Evolutionary conservation across 2,329 filamentous ascomycete species (phyloP).

Genomic region (Verticillium zaregamsianum): DNA sequence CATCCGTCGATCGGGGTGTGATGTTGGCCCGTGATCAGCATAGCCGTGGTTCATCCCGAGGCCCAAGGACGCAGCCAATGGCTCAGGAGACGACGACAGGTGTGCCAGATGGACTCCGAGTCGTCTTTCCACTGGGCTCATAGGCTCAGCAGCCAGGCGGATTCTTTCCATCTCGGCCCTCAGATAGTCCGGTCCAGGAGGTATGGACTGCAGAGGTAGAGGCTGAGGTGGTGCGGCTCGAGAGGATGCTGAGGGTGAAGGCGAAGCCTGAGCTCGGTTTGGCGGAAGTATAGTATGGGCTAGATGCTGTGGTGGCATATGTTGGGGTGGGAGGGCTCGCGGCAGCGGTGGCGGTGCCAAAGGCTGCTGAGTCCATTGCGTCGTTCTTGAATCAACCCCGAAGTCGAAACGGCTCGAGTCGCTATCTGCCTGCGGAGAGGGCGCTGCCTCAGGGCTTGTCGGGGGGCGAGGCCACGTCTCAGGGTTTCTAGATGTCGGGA

Average conservation of each 20-base stretch:
- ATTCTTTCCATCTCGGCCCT: not conserved
- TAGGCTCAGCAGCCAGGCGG: not conserved
- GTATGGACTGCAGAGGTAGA: not conserved
- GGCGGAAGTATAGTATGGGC: not conserved
- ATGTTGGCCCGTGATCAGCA: not conserved
- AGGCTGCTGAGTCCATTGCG: not conserved
- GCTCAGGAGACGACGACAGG: not conserved
- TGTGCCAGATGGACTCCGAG: not conserved
- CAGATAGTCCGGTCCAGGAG: not conserved
- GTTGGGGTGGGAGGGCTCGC: not conserved
- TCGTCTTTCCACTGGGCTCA: not conserved
- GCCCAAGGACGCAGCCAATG: not conserved
- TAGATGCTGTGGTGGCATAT: not conserved
- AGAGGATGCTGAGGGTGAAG: not conserved
- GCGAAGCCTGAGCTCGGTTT: not conserved
- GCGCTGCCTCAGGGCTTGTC: not conserved
- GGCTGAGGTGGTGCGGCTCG: not conserved
- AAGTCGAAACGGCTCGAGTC: constrained; percentile 1
- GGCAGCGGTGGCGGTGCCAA: not conserved
- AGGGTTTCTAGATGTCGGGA: not conserved
- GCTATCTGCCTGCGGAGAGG: not conserved
- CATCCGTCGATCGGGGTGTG: not conserved
- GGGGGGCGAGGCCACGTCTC: not conserved
- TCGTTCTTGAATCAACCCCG: not conserved
- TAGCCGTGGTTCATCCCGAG: not conserved